phyloP scores from a whole-genome alignment of 1,139 yeast genomes.

The Taphrina communis region DNA sequence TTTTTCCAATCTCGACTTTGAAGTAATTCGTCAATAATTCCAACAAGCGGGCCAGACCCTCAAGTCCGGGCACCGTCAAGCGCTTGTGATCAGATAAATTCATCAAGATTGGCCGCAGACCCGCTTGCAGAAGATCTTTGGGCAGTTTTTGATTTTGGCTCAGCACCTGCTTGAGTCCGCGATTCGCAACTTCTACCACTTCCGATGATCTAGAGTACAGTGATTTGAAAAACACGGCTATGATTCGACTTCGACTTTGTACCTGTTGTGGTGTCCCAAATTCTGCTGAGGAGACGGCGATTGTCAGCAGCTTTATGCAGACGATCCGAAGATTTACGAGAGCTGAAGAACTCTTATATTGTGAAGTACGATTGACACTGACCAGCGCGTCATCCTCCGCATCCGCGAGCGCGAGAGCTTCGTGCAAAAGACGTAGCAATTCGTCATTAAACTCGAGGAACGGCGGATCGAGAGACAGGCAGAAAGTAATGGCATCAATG shows the following conservation, averaged over 20 bases:
- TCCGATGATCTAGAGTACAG: conserved; percentile 83
- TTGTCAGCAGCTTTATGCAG: conserved; percentile 79
- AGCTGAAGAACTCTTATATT: conserved; percentile 86
- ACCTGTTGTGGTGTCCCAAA: conserved; percentile 68
- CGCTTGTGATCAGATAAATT: conserved; percentile 92
- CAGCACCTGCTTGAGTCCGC: conserved; percentile 80
- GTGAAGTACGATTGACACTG: conserved; percentile 81
- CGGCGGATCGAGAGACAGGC: conserved; percentile 78
- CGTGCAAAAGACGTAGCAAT: conserved; percentile 78
- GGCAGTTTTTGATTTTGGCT: conserved; percentile 89
- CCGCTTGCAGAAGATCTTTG: conserved; percentile 88
- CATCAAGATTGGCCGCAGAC: conserved; percentile 92
- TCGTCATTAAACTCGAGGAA: conserved; percentile 89
- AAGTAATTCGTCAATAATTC: conserved; percentile 89
- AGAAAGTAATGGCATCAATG: conserved; percentile 92
- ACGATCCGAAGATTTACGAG: conserved; percentile 84
- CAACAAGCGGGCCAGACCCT: conserved; percentile 83
- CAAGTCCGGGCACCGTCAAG: conserved; percentile 84
- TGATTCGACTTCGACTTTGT: conserved; percentile 78
- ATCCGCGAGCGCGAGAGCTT: conserved; percentile 91
- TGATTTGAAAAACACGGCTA: conserved; percentile 94
- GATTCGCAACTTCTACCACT: conserved; percentile 91
- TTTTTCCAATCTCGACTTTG: conserved; percentile 94
- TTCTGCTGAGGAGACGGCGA: conserved; percentile 82
- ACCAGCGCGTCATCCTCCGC: conserved; percentile 97